Percentiles rank a stretch among this genome's conserved stretches.
Evolutionary conservation across 306 rosid species (phyloP).

Genomic region (Dryas drummondii): DNA sequence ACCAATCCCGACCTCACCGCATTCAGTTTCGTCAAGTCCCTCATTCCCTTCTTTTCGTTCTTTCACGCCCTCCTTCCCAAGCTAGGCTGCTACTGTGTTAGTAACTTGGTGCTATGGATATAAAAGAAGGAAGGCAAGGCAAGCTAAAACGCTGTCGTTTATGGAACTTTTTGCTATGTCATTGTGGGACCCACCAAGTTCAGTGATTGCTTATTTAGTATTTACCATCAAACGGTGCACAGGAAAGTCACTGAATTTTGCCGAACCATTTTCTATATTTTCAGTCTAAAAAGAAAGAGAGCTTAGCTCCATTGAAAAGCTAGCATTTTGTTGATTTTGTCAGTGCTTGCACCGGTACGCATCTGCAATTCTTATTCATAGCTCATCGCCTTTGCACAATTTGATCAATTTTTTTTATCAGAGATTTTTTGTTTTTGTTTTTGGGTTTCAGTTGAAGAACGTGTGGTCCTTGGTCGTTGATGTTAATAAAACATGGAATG

Average conservation of each 20-base stretch:
- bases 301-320: neutral
- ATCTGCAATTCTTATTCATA: neutral
- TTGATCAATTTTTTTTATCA: conserved; percentile 18
- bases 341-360: neutral
- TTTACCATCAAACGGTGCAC: too few species aligned
- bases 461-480: conserved; percentile 35
- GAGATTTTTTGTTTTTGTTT: neutral
- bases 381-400: neutral
- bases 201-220: too few species aligned
- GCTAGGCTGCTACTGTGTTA: neutral
- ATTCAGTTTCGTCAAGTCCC: conserved; percentile 47
- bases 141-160: neutral
- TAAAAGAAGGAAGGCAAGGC: neutral
- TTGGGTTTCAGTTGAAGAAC: conserved; percentile 36
- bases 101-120: neutral
- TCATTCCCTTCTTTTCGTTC: conserved; percentile 29
- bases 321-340: neutral
- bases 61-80: neutral
- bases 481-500: conserved; percentile 49
- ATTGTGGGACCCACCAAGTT: neutral
- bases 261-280: neutral
- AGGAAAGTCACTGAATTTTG: neutral
- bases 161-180: neutral
- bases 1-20: conserved; percentile 77
- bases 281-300: neutral